These are phyloP conservation scores for Rhamnella rubrinervis DNA, from an alignment of 331 rosid species.

Conservation along the genomic window DNA sequence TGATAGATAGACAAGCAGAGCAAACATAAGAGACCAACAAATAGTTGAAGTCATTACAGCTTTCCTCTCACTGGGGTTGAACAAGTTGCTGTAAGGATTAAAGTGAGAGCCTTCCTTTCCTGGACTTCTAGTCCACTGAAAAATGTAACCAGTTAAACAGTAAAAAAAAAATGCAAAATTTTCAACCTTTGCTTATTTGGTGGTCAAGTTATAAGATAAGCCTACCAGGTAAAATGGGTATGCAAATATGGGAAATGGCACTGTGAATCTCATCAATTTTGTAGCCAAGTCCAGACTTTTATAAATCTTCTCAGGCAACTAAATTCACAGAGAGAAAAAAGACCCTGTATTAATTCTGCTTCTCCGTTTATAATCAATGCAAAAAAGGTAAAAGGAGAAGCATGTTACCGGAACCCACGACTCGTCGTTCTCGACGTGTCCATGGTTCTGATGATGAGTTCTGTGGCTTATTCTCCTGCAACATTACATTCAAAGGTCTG, in stretches of 20 bases:
- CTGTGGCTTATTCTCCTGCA: constrained; percentile 93
- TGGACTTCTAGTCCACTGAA: constrained; percentile 91
- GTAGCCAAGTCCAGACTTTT: constrained; percentile 47
- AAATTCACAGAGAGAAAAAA: constrained; percentile 10
- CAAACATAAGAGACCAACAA: constrained; percentile 65
- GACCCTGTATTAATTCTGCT: neutral
- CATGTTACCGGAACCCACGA: constrained; percentile 92
- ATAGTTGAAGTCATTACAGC: constrained; percentile 64
- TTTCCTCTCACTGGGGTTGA: constrained; percentile 58
- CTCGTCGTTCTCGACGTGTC: constrained; percentile 92
- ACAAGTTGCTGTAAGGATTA: constrained; percentile 74
- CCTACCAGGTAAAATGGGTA: constrained; percentile 90
- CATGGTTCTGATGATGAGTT: constrained; percentile 98
- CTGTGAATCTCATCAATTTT: constrained; percentile 56
- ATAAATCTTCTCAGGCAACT: constrained; percentile 82
- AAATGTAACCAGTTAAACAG: constrained; percentile 7
- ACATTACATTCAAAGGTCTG: neutral
- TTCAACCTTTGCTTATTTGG: neutral
- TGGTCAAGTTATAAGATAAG: neutral
- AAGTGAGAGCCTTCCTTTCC: constrained; percentile 94
- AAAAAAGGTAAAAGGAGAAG: neutral
- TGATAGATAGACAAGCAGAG: constrained; percentile 48
- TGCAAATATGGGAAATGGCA: constrained; percentile 85
- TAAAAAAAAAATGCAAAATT: neutral
- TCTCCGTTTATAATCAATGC: neutral